Percentiles rank a stretch among this genome's conserved stretches.
Conservation (phyloP, 2,329 filamentous ascomycete genomes). For the Blumeria hordei region DNA sequence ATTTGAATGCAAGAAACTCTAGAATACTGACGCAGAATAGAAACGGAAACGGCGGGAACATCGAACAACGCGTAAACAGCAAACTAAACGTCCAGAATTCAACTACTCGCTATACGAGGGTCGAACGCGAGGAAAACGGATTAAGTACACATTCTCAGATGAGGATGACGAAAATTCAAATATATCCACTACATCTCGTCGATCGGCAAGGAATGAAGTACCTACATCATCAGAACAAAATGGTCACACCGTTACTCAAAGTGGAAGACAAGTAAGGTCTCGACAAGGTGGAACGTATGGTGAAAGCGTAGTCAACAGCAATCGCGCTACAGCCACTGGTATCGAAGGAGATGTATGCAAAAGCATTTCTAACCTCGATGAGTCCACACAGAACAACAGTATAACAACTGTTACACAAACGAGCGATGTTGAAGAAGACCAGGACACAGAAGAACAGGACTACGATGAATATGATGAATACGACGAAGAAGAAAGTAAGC, state of each 20-base stretch:
- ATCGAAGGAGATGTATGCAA: constrained; percentile 20
- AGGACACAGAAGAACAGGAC: constrained; percentile 47
- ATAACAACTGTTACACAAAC: no score
- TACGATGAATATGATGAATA: constrained; percentile 48
- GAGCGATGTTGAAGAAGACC: constrained; percentile 24
- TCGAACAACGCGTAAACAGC: constrained; percentile 45
- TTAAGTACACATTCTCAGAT: constrained; percentile 90
- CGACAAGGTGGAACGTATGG: constrained; percentile 28
- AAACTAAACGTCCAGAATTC: constrained; percentile 67
- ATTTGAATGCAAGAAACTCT: constrained; percentile 3
- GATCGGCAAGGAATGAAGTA: constrained; percentile 51
- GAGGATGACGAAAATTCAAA: constrained; percentile 48
- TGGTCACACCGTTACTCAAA: constrained; percentile 47
- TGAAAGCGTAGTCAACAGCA: constrained; percentile 24
- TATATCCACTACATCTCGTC: constrained; percentile 35
- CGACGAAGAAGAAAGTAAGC: constrained; percentile 31
- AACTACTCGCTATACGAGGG: constrained; percentile 91
- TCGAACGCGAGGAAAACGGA: constrained; percentile 80
- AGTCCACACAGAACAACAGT: no score
- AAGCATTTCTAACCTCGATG: no score
- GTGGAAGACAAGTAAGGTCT: constrained; percentile 61
- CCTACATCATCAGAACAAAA: constrained; percentile 44
- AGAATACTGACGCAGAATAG: constrained; percentile 19
- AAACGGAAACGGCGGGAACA: constrained; percentile 90
- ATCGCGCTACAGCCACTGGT: constrained; percentile 8